Percentiles rank a stretch among this genome's conserved stretches.
Evolutionary conservation across 2,329 filamentous ascomycete genomes (phyloP).

Genomic region (Xylariales sp.): DNA sequence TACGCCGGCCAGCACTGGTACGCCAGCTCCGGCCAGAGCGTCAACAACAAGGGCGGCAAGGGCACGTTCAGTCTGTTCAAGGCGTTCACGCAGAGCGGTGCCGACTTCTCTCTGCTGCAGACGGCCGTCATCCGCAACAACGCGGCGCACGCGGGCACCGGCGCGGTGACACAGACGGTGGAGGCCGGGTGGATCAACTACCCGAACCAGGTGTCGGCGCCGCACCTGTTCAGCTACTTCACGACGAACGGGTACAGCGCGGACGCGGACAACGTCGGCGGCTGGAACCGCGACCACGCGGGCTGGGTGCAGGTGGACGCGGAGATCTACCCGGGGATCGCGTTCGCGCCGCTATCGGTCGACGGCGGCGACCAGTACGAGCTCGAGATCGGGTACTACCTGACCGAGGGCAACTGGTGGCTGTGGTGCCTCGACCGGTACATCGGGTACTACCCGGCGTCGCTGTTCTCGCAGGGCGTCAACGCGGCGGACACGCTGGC

Average conservation of each 20-base stretch:
- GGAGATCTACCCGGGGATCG: slow-evolving; percentile 32
- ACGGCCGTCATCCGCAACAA: slow-evolving; percentile 33
- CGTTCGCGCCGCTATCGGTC: slow-evolving; percentile 28
- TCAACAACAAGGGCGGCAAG: slow-evolving; percentile 36
- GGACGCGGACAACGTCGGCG: slow-evolving; percentile 36
- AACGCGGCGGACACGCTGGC: slow-evolving; percentile 35
- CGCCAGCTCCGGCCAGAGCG: slow-evolving; percentile 32
- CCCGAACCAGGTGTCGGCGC: slow-evolving; percentile 25
- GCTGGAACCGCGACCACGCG: slow-evolving; percentile 34
- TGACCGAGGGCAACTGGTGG: slow-evolving; percentile 37
- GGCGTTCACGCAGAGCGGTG: slow-evolving; percentile 21
- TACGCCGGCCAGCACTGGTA: slow-evolving; percentile 36
- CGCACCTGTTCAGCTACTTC: slow-evolving; percentile 38
- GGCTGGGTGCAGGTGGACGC: slow-evolving; percentile 37
- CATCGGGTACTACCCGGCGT: slow-evolving; percentile 38
- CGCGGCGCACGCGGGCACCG: slow-evolving; percentile 21
- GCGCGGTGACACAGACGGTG: slow-evolving; percentile 31
- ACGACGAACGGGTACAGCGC: slow-evolving; percentile 37
- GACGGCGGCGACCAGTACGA: slow-evolving; percentile 36
- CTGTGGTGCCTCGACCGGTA: slow-evolving; percentile 36
- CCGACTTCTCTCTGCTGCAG: slow-evolving; percentile 38
- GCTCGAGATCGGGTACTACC: slow-evolving; percentile 37
- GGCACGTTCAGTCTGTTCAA: slow-evolving; percentile 38
- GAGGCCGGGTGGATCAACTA: slow-evolving; percentile 40
- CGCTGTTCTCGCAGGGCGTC: slow-evolving; percentile 34